Evolutionary conservation across 768 basidiomycete species (phyloP), one percentile per base, ranked within the genome.

Genomic region (Boletus fagicola): DNA sequence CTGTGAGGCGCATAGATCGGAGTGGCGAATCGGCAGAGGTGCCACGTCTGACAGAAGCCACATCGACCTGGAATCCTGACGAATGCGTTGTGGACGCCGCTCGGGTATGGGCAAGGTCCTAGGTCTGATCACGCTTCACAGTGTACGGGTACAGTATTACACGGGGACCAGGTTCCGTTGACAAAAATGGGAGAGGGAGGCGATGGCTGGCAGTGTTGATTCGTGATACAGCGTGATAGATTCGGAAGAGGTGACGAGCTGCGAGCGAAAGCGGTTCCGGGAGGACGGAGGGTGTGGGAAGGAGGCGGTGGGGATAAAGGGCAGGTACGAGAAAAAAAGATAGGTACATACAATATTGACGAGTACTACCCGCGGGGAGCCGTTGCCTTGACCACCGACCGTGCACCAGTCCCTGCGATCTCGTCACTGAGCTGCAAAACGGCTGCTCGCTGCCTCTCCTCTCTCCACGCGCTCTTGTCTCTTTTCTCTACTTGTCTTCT

Each of bases 301-400:
- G 53, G 61, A 5, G 35, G 59, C 53, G n/a, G 54, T 57, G 62
- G 46, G 30, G 60, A 62, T 58, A 62, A 63, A 63, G 63, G 63
- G 59, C 51, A 56, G 62, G 62, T 59, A 57, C 51, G 18, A 40
- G 13, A 47, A 26, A 54, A 54, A 54, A 47, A 54, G 48, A 49
- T 10, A 49, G 47, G 45, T 46, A 46, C 45, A 46, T 46, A 49
- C 9, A 28, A 55, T 60, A 65, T 62, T 52, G 51, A 75, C 67
- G 70, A 42, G 40, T 31, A 4, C 13, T 24, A 44, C 43, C 43
- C 43, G 40, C 30, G 53, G 39, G 12, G 68, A 59, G 47, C 59
- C 62, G 79, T 80, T 80, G 79, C 78, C 79, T 79, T 81, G 79
- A 79, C 79, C 78, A 80, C 79, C 68, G 75, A 75, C 74, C 68